These are phyloP conservation scores for Fusarium stilboides DNA, from an alignment of 2,329 filamentous ascomycete species.

Conservation along the genomic window DNA sequence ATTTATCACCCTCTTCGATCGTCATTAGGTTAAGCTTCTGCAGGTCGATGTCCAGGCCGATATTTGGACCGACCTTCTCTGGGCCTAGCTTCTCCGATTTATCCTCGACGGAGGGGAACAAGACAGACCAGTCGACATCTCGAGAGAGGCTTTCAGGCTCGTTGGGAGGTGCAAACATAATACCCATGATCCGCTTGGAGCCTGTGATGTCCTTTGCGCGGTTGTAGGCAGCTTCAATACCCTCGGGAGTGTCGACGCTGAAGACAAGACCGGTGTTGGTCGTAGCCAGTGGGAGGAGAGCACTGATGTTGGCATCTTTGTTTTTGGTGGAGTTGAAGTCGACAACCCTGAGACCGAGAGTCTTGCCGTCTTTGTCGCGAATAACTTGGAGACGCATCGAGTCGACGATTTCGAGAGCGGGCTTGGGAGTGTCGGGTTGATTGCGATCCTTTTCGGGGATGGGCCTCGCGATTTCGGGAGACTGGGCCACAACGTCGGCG, in stretches of 20 bases:
- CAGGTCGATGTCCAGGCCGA: no score
- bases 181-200: conserved; percentile 10
- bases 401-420: conserved; percentile 20
- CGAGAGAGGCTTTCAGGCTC: not conserved
- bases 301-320: conserved; percentile 6
- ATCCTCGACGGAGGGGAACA: not conserved
- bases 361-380: conserved; percentile 2
- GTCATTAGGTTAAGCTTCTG: no score
- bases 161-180: conserved; percentile 24
- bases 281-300: conserved; percentile 3
- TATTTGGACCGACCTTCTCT: no score
- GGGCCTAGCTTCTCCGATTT: not conserved
- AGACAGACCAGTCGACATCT: conserved; percentile 24
- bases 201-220: not conserved
- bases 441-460: no score
- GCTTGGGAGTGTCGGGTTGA: no score
- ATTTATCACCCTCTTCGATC: no score
- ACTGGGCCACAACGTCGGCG: not conserved
- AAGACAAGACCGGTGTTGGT: conserved; percentile 21
- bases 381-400: conserved; percentile 22
- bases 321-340: not conserved
- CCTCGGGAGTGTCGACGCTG: not conserved
- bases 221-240: not conserved
- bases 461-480: not conserved
- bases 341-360: conserved; percentile 8